These are phyloP conservation scores for Colletotrichum sp. DNA, from an alignment of 2,329 filamentous ascomycete genomes.

Conservation along the genomic window DNA sequence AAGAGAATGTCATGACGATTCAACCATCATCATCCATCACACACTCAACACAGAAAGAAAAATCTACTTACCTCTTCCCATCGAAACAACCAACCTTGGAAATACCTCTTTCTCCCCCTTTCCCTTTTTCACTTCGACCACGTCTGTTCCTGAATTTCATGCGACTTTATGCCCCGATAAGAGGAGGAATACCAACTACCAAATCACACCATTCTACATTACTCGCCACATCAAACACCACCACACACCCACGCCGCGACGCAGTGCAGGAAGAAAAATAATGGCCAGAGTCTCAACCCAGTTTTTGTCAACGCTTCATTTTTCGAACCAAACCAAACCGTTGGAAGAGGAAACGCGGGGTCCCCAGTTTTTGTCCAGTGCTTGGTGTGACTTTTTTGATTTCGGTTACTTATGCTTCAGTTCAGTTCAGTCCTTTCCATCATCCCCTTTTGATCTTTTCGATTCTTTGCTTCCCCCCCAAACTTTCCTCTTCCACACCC, in stretches of 20 bases:
- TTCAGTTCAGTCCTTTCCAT: neutral
- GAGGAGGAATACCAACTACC: neutral
- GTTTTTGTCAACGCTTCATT: neutral
- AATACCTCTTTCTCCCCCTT: neutral
- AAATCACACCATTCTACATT: neutral
- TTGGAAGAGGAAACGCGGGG: slow-evolving; percentile 1
- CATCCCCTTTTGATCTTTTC: neutral
- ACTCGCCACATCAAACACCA: neutral
- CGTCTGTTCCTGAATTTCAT: neutral
- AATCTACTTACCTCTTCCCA: neutral
- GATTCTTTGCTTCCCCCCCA: neutral
- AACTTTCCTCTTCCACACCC: neutral
- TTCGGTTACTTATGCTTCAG: neutral
- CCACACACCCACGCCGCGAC: neutral
- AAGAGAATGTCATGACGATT: neutral
- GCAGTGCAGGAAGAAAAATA: neutral
- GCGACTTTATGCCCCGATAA: slow-evolving; percentile 6
- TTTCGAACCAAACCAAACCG: neutral
- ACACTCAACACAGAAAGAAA: neutral
- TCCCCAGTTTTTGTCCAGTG: neutral
- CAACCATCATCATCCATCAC: neutral
- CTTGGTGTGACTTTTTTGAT: neutral
- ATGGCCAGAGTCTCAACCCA: neutral
- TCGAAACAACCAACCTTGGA: neutral
- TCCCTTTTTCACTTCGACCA: neutral